phyloP scores from a whole-genome alignment of 2,329 filamentous ascomycete species.

The Fusarium sp. region DNA sequence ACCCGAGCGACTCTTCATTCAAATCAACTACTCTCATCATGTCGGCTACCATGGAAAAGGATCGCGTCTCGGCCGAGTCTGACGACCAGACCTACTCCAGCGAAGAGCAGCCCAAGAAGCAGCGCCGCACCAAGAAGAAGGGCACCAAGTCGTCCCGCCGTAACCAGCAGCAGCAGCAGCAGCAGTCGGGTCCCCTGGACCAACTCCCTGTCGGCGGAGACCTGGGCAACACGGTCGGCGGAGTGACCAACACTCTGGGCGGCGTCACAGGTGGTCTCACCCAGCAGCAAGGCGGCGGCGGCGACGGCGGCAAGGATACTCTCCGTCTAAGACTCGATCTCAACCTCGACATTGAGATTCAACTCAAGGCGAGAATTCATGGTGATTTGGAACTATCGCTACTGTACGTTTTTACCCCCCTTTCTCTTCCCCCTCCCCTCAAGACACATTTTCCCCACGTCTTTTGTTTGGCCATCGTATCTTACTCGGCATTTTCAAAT shows the following conservation, averaged over 20 bases:
- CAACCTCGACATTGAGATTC: conserved; percentile 86
- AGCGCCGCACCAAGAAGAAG: conserved; percentile 46
- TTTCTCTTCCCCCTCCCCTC: neutral
- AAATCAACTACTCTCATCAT: conserved; percentile 20
- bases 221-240: conserved; percentile 50
- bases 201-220: conserved; percentile 50
- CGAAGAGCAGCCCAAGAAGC: conserved; percentile 41
- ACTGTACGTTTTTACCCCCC: conserved; percentile 57
- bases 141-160: conserved; percentile 45
- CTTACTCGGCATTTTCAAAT: conserved; percentile 42
- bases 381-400: conserved; percentile 85
- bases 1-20: neutral
- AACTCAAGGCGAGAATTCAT: conserved; percentile 86
- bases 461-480: conserved; percentile 35
- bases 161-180: conserved; percentile 40
- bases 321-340: conserved; percentile 78
- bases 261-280: conserved; percentile 54
- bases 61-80: conserved; percentile 42
- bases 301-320: conserved; percentile 68
- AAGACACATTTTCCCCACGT: neutral
- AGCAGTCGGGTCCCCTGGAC: conserved; percentile 49
- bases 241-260: conserved; percentile 57
- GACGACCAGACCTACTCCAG: conserved; percentile 40
- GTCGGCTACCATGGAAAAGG: conserved; percentile 44
- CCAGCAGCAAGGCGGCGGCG: conserved; percentile 47